Conservation (phyloP, 371 early-diverging fungal genomes). For the Circinella umbellata region DNA sequence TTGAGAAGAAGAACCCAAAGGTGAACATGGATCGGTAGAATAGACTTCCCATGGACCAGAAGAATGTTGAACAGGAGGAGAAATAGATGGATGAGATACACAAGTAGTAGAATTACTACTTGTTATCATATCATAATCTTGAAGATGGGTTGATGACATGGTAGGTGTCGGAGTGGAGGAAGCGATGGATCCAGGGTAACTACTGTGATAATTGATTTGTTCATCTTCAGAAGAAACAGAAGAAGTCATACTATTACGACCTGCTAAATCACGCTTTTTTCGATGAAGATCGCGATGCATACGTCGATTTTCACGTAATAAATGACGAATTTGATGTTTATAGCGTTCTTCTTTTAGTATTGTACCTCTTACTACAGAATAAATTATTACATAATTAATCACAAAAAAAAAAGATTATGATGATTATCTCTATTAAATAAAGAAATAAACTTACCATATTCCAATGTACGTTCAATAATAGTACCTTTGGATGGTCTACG, state of each 20-base stretch:
- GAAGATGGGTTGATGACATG: not conserved
- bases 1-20: not conserved
- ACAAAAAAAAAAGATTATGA: not conserved
- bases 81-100: too few relatives aligned
- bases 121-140: not conserved
- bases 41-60: not conserved
- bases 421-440: not conserved
- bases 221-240: not conserved
- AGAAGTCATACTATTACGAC: not conserved
- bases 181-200: not conserved
- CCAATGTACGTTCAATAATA: constrained; percentile 69
- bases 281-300: constrained; percentile 19
- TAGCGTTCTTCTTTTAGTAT: constrained; percentile 41
- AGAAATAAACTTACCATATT: constrained; percentile 36
- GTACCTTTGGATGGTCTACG: constrained; percentile 75
- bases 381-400: not conserved
- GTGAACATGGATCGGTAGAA: not conserved
- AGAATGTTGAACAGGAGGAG: not conserved
- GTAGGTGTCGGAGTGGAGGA: not conserved
- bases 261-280: not conserved
- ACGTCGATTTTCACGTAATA: constrained; percentile 34
- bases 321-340: constrained; percentile 36
- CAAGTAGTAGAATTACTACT: not conserved
- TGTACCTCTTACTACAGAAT: constrained; percentile 32
- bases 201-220: not conserved